Evolutionary conservation across 2,329 filamentous ascomycete species (phyloP), one percentile per base, ranked within the genome.

Genomic region (Botryotinia globosa): DNA sequence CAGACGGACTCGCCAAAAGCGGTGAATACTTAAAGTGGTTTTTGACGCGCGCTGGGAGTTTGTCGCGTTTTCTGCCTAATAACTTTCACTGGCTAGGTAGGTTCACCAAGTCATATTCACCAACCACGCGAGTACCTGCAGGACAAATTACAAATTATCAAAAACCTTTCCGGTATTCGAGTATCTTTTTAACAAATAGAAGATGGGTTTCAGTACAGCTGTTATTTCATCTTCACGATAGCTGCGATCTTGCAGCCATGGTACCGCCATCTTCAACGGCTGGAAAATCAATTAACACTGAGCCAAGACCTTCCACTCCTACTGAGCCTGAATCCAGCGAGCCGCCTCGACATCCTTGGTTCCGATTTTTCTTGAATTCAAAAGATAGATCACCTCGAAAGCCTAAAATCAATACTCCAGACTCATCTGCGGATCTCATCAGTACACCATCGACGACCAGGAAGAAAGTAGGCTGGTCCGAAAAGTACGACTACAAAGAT

Each of bases 271-370:
- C 74, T 61, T 70, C 77, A 72, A 65, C 73, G 32, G 73, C 74
- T 69, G 71, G 72, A 74, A 59, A 71, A 77, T 82, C 90, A 77
- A 86, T 88, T 75, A 83, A 85, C 73, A 83, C 90, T 71, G 83
- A 85, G 75, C 81, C 87, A 74, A 86, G 89, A 81, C 90, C 90
- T 39, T 90, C 90, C n/a, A 92, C 90, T 48, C 90, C 90, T 64
- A 90, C 90, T n/a, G 80, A 82, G 69, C 80, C 80, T 10, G 67
- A 77, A 73, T 79, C 78, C 74, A 81, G 79, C 63, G 76, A 78
- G 32, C 82, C 84, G 32, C 82, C 84, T 22, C 45, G 82, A 83
- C 22, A 45, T 37, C 37, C 70, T 61, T 72, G 72, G 76, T 67
- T 63, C 78, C 51, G 72, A 67, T 32, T 48, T 58, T 37, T 73